Percentiles rank a stretch among this genome's conserved stretches.
Evolutionary conservation across 345 rosid species (phyloP).

Genomic region (Sonneratia alba): DNA sequence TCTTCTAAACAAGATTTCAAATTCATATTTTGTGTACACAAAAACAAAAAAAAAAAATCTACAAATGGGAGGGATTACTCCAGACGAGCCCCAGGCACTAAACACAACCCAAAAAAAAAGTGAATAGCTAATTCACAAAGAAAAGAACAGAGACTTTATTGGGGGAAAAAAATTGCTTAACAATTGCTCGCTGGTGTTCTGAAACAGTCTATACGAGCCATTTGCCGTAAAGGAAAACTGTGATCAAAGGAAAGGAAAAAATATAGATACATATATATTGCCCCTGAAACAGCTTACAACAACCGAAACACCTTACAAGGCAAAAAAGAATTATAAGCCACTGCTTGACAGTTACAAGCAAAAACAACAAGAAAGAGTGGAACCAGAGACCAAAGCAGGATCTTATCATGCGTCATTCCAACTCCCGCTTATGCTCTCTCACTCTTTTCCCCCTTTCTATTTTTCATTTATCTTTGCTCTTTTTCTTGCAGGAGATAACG

Average conservation of each 20-base stretch:
- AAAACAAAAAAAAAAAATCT: no score
- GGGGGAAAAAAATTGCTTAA: not conserved
- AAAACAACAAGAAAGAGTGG: not conserved
- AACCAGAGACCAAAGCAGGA: not conserved
- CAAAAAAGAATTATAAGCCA: not conserved
- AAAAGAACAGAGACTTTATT: not conserved
- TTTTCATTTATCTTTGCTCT: not conserved
- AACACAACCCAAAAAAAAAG: no score
- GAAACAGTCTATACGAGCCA: not conserved
- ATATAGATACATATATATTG: not conserved
- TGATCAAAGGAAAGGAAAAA: not conserved
- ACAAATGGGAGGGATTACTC: no score
- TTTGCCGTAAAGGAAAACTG: not conserved
- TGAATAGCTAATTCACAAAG: not conserved
- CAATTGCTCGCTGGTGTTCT: not conserved
- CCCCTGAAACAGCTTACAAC: not conserved
- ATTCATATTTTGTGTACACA: no score
- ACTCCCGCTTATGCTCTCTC: not conserved
- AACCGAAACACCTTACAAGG: not conserved
- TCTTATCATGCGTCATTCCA: not conserved
- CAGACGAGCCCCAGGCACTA: no score
- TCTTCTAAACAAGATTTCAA: no score
- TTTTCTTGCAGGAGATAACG: not conserved
- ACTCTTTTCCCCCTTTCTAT: not conserved
- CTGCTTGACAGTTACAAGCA: conserved; percentile 3